Evolutionary conservation across 2,329 filamentous ascomycete genomes (phyloP).

Genomic region (Verticillium nubilum): DNA sequence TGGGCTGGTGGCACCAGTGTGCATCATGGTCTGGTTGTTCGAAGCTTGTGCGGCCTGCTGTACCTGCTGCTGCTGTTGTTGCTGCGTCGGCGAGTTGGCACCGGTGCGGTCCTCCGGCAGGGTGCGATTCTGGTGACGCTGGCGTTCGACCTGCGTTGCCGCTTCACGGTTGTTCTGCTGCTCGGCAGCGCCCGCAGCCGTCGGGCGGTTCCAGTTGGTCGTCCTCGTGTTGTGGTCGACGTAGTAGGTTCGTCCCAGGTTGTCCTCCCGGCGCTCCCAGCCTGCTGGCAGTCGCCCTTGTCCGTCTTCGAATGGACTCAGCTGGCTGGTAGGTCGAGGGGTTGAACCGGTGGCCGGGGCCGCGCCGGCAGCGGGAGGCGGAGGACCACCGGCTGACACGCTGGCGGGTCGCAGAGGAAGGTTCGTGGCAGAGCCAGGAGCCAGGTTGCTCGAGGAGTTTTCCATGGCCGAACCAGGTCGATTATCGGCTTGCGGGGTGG

Average conservation of each 20-base stretch:
- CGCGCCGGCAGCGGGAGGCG: slow-evolving; percentile 24
- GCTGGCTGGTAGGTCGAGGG: slow-evolving; percentile 32
- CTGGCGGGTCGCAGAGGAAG: slow-evolving; percentile 43
- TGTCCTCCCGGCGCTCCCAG: slow-evolving; percentile 95
- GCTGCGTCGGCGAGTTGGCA: slow-evolving; percentile 79
- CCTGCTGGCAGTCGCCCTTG: slow-evolving; percentile 87
- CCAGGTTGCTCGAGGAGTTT: slow-evolving; percentile 31
- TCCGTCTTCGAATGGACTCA: slow-evolving; percentile 95
- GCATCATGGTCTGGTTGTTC: slow-evolving; percentile 79
- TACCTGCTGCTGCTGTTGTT: slow-evolving; percentile 37
- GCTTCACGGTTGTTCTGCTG: slow-evolving; percentile 78
- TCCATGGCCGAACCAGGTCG: slow-evolving; percentile 50
- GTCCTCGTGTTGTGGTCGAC: slow-evolving; percentile 97
- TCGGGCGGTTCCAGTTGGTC: slow-evolving; percentile 92
- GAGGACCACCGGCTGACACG: slow-evolving; percentile 15
- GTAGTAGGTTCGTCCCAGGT: slow-evolving; percentile 92
- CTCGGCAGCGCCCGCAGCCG: slow-evolving; percentile 70
- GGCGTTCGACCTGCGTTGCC: slow-evolving; percentile 86
- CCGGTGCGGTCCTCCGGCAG: slow-evolving; percentile 93
- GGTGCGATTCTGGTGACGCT: slow-evolving; percentile 91
- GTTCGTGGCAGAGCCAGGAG: slow-evolving; percentile 32
- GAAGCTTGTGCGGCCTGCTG: slow-evolving; percentile 29
- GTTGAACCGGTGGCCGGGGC: slow-evolving; percentile 8
- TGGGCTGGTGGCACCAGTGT: slow-evolving; percentile 88
- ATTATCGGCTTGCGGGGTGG: slow-evolving; percentile 37